Percentiles rank a stretch among this genome's conserved stretches.
Evolutionary conservation across 1,139 yeast species (phyloP).

Genomic region (Geotrichum klebahnii): DNA sequence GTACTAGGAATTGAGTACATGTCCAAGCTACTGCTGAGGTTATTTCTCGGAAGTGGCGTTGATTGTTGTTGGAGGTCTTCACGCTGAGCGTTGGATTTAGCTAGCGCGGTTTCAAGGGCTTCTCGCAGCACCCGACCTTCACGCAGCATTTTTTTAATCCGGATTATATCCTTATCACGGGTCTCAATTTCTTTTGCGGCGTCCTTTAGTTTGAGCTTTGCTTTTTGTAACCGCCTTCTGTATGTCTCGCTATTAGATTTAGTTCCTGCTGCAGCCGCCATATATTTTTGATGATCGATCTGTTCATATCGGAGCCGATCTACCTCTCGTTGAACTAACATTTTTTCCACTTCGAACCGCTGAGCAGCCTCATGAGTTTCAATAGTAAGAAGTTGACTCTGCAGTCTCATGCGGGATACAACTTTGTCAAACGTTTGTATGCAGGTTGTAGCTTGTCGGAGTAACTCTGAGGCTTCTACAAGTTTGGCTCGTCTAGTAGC

Average conservation of each 20-base stretch:
- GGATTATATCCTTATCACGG: conserved; percentile 43
- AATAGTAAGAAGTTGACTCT: conserved; percentile 41
- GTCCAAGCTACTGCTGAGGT: too few relatives aligned
- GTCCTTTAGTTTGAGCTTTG: conserved; percentile 45
- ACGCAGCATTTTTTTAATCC: conserved; percentile 25
- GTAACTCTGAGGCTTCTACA: neutral
- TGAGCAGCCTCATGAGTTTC: conserved; percentile 42
- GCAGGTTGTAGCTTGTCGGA: neutral
- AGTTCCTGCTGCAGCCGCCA: conserved; percentile 20
- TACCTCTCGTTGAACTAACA: conserved; percentile 47
- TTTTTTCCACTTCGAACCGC: conserved; percentile 48
- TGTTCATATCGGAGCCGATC: conserved; percentile 45
- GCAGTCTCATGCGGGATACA: conserved; percentile 37
- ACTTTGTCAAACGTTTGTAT: conserved; percentile 22
- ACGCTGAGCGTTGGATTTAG: too few relatives aligned
- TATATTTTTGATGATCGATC: conserved; percentile 23
- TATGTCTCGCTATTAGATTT: conserved; percentile 31
- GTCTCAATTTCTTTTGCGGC: conserved; percentile 43
- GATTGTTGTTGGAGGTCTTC: too few relatives aligned
- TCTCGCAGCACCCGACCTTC: conserved; percentile 15
- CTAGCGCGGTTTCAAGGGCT: conserved; percentile 9
- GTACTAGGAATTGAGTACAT: too few relatives aligned
- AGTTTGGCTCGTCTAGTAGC: neutral
- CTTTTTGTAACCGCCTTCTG: conserved; percentile 40
- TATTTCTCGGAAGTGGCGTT: too few relatives aligned